Base-by-base conservation (phyloP, 2,329 filamentous ascomycete genomes). In the Stagonosporopsis rhizophila region DNA sequence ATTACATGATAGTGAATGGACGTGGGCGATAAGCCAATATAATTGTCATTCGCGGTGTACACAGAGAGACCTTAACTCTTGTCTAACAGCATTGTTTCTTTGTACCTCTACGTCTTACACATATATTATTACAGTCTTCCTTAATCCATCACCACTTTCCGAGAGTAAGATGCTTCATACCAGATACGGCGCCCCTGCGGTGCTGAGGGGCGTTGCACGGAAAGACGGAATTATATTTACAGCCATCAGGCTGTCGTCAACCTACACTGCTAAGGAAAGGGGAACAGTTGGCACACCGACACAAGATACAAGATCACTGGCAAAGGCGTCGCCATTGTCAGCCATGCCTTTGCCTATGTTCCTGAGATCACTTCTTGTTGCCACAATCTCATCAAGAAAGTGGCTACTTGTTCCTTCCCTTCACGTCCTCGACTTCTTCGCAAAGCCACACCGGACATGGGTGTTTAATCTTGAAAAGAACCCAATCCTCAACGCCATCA, bases 391-490 rank as follows among this genome's bases (percentile, higher is more conserved):
- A 0, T 83, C 81, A 2, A 78, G 78, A 52, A 77, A 76, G 22
- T 71, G 68, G 48, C 71, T 81, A 1, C 71, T 81, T 4, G 51
- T 73, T 17, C 77, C 74, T 14, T 72, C 74, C 17, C 65, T 78
- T n/a, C 65, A 70, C 0, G 61, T 78, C 2, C 71, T 81, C 0
- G 72, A 74, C 4, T 75, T 79, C 30, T 72, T 80, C 11, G 70
- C 75, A 14, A 73, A 75, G n/a, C 72, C 76, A 4, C 58, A 67
- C 6, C 70, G 76, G 19, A 65, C 59, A 6, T 72, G 71, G 32
- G 48, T 82, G 4, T 81, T 73, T 52, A 70, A 89, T 70, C 87
- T 92, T 4, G 91, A 96, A 68, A 81, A 79, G 45, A 96, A 96
- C 70, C 85, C 86, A 0, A 40, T 94, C 1, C 81, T 96, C n/a